These are phyloP conservation scores for Penicillium sp. DNA, from an alignment of 2,329 filamentous ascomycete genomes.

Conservation along the genomic window DNA sequence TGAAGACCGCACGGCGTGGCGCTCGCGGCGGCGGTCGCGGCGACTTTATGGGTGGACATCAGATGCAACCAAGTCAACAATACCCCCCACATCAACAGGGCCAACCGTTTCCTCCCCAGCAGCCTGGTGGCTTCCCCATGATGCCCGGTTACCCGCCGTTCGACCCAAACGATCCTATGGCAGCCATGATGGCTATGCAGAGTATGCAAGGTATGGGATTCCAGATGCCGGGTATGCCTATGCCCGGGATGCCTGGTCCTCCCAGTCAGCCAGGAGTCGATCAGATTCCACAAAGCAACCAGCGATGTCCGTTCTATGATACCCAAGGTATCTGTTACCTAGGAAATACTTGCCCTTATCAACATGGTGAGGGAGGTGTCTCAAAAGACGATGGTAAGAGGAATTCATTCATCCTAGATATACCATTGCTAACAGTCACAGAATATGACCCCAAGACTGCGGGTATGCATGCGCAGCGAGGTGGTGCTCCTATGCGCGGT, in stretches of 20 bases:
- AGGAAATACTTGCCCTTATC: constrained; percentile 56
- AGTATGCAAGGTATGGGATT: constrained; percentile 55
- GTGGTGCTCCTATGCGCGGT: constrained; percentile 25
- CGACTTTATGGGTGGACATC: constrained; percentile 37
- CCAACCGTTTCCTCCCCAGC: constrained; percentile 29
- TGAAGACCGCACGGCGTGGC: constrained; percentile 46
- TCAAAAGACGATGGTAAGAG: constrained; percentile 38
- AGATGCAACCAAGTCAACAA: constrained; percentile 24
- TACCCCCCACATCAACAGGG: constrained; percentile 26
- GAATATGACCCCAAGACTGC: constrained; percentile 58
- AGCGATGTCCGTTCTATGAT: constrained; percentile 58
- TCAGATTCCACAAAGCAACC: constrained; percentile 27
- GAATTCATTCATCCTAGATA: not conserved
- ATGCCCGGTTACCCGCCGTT: constrained; percentile 51
- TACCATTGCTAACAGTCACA: constrained; percentile 15
- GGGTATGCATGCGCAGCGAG: constrained; percentile 30
- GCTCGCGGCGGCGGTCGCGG: constrained; percentile 44
- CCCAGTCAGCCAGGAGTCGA: constrained; percentile 29
- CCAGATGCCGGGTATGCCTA: constrained; percentile 48
- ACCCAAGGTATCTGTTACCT: constrained; percentile 58
- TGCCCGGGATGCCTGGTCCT: constrained; percentile 37
- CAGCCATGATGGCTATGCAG: constrained; percentile 53
- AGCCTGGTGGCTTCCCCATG: constrained; percentile 34
- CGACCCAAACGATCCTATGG: constrained; percentile 56
- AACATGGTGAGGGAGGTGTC: constrained; percentile 51